Percentiles rank a stretch among this genome's conserved stretches.
These are phyloP conservation scores for Daucus carota DNA, from an alignment of 129 eudicot species.

Conservation along the genomic window DH1_v3.0 NC_030388.2:892501-893000, in stretches of 20 bases:
- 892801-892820: no score
- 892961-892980: background rate
- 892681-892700: background rate
- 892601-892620: slow-evolving; percentile 47
- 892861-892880: no score
- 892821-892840: no score
- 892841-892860: no score
- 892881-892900: background rate
- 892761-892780: no score
- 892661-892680: background rate
- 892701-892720: background rate
- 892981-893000: no score
- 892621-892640: background rate
- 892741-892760: no score
- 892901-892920: background rate
- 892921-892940: background rate
- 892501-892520: slow-evolving; percentile 55
- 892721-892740: no score
- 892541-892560: slow-evolving; percentile 51
- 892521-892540: slow-evolving; percentile 51
- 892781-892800: no score
- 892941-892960: background rate
- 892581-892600: slow-evolving; percentile 57
- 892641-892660: background rate
- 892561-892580: slow-evolving; percentile 55